Base-by-base conservation (phyloP, 129 eudicot genomes). In the Centrapalus pauciflorus region DNA sequence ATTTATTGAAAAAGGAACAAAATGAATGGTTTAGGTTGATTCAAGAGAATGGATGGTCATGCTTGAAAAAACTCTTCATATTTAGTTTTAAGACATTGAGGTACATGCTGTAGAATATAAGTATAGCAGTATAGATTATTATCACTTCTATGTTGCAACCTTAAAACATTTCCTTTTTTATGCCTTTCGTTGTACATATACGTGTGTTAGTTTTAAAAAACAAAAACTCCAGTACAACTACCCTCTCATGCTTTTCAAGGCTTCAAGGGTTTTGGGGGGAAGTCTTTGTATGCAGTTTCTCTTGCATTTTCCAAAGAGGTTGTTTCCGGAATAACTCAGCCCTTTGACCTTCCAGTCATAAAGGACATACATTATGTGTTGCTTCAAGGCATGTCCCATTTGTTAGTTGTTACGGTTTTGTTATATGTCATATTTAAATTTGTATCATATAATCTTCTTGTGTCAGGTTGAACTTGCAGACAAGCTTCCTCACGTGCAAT, bases 401-500 rank as follows among this genome's bases (percentile, higher is more conserved):
- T 45, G 52, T 45, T 16, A 45, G 25, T 21, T 26, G 26, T 69
- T 45, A 11, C n/a, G 40, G 64, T 46, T 25, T n/a, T n/a, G n/a
- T n/a, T n/a, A n/a, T n/a, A n/a, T n/a, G n/a, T n/a, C n/a, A n/a
- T n/a, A n/a, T n/a, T 21, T 69, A 21, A 56, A 61, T 26, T 45
- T 32, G 24, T 71, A 14, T 74, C 13, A 24, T 50, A 59, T 64
- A 60, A 14, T 69, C 59, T 45, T 24, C 34, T 70, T 34, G n/a
- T 35, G 9, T 30, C 79, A 93, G 99, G 96, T 93, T 76, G 92
- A 89, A 78, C 96, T 93, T 67, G 85, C 99, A 3, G 96, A 89
- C 82, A 93, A 93, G 86, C 99, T 93, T 52, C 96, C 99, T 46
- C 99, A 93, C 50, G 96, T 93, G 46, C 99, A 86, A 68, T 89